Conservation (phyloP, 495 filamentous ascomycete genomes). For the Xylaria acuta region DNA sequence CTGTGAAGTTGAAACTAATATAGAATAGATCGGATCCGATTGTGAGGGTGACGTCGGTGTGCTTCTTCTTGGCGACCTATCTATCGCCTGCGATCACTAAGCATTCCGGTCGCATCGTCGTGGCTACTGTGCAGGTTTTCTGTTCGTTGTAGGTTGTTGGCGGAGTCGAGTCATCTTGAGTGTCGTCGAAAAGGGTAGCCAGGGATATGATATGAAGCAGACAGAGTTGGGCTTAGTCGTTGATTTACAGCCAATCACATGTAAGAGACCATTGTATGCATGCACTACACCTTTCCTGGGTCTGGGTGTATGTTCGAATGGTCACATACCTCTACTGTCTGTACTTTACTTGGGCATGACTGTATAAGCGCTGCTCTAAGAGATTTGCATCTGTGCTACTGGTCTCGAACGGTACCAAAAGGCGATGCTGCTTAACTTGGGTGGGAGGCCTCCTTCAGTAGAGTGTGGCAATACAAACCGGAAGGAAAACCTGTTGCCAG, state of each 20-base stretch:
- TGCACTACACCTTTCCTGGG: neutral
- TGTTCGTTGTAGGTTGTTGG: neutral
- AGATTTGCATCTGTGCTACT: neutral
- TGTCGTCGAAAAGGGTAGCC: constrained; percentile 2
- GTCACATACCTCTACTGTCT: neutral
- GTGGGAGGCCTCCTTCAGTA: neutral
- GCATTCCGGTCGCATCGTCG: neutral
- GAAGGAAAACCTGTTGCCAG: neutral
- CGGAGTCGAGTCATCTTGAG: neutral
- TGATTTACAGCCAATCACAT: constrained; percentile 7
- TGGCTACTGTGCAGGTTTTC: neutral
- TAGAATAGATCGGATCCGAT: too few relatives aligned
- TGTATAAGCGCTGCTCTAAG: neutral
- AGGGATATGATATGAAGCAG: neutral
- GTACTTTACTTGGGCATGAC: too few relatives aligned
- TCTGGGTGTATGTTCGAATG: neutral
- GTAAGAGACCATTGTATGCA: neutral
- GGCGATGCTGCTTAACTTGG: neutral
- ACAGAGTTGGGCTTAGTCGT: neutral
- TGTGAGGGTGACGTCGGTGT: constrained; percentile 8
- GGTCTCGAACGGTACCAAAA: neutral
- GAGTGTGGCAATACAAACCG: neutral
- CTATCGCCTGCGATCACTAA: neutral
- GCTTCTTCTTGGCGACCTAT: neutral
- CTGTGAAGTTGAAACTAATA: neutral